Evolutionary conservation across 305 asterid genomes (phyloP), one percentile per base, ranked within the genome.

Genomic region (Solanum hybrid): DNA sequence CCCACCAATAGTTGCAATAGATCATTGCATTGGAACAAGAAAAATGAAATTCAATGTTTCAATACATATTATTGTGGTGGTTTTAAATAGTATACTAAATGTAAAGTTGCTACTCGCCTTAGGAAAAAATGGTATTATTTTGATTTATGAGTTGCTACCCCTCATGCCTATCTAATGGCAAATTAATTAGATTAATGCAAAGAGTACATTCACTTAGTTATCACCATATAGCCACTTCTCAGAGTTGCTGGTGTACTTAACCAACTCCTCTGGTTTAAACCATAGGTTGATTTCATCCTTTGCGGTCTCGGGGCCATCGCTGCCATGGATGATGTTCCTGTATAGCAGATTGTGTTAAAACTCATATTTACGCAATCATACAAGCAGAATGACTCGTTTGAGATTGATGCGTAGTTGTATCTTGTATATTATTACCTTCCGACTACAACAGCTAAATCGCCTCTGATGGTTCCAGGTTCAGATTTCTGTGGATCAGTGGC

Each of bases 401-500:
- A 22, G 73, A n/a, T 64, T 64, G 73, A 64, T 64, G 6, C 29
- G 29, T 22, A 22, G 29, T 64, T 64, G 0, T 4, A 22, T 64
- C 0, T 22, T 22, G 73, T 64, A 64, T 64, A 64, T 64, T 64
- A 64, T 64, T 92, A 95, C 99, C 99, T 97, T 92, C 99, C 99
- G 14, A 97, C 98, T 19, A 95, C 98, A 71, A 95, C 98, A 81
- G 99, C 99, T 86, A 97, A 93, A 86, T 97, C 99, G 84, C 99
- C 99, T 92, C 99, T 93, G 90, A 97, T 96, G 92, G 99, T 97
- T 91, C 99, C 99, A 36, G 99, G 99, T 91, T 97, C 99, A 42
- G 99, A 97, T 93, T 96, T 97, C 94, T 96, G 99, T 32, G 99
- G 99, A 93, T 97, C 99, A 0, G 99, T 97, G 84, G 99, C 99